Evolutionary conservation across 331 rosid genomes (phyloP), one percentile per base, ranked within the genome.

Genomic region (Prunus yedoensis): DNA sequence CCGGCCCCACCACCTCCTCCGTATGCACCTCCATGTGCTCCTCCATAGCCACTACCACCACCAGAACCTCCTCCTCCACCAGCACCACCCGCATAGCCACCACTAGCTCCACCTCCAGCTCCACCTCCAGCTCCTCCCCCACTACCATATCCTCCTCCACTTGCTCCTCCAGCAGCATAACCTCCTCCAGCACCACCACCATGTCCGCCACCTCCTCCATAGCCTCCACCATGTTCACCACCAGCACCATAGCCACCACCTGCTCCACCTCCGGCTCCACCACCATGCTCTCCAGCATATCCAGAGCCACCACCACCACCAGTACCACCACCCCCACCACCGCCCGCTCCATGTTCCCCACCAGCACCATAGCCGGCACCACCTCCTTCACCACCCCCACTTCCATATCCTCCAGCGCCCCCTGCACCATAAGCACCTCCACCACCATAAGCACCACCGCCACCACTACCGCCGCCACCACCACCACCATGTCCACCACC

Each of bases 381-480:
- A 11, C 68, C 28, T 0, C 75, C 67, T 80, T 65, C 67, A 6
- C 86, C 89, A 1, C 87, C 88, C 10, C 90, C 94, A 43, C 83
- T 79, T 66, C 90, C 91, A 23, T 62, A 63, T 28, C 84, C 84
- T 18, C 52, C 74, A 14, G 86, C 85, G 14, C 91, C 88, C 10
- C 86, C 89, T 2, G 56, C 66, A 3, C 86, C 83, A 20, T 71
- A 57, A 38, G 66, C 83, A 18, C 78, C 87, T 23, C 25, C 25
- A 23, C 25, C 25, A 23, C 25, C 25, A 23, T 23, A 23, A 23
- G 25, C 25, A 23, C 25, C 25, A 2, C 73, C 71, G 0, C 86
- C 84, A 60, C 87, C 87, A 11, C 83, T 69, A 2, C 75, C 88
- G 1, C 74, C 81, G 2, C 78, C 88, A 23, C 85, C 82, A 11